A percentile compares a stretch with the other conserved stretches of the same genome.
These are phyloP conservation scores for Mycothermus thermophilus DNA, from an alignment of 495 filamentous ascomycete species.

Conservation along the genomic window DNA sequence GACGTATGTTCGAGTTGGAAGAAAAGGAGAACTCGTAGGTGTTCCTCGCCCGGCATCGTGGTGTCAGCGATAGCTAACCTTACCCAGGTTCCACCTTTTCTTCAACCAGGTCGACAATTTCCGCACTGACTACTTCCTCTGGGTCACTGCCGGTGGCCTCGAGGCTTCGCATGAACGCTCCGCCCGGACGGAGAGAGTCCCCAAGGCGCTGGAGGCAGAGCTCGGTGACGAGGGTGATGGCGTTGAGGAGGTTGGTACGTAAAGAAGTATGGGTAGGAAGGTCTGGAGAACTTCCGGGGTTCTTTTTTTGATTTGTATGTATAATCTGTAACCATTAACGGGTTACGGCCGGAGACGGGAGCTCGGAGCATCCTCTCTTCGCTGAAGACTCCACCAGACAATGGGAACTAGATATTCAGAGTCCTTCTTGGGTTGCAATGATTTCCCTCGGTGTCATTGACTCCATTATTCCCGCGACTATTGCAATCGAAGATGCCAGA, in stretches of 20 bases:
- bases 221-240: conserved; percentile 27
- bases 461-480: too few relatives aligned
- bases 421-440: too few relatives aligned
- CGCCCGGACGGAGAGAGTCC: conserved; percentile 17
- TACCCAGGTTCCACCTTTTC: conserved; percentile 57
- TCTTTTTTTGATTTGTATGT: neutral
- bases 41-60: neutral
- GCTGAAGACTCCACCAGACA: too few relatives aligned
- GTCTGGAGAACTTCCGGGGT: too few relatives aligned
- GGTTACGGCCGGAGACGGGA: too few relatives aligned
- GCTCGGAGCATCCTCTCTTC: too few relatives aligned
- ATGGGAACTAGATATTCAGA: too few relatives aligned
- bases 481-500: too few relatives aligned
- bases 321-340: neutral
- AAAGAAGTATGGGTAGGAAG: too few relatives aligned
- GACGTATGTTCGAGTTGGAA: conserved; percentile 79
- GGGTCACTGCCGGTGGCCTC: conserved; percentile 53
- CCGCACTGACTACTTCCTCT: conserved; percentile 58
- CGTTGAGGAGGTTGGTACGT: conserved; percentile 20
- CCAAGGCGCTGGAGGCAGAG: conserved; percentile 21
- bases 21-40: conserved; percentile 62
- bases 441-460: too few relatives aligned
- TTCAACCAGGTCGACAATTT: conserved; percentile 78
- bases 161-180: conserved; percentile 34
- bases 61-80: conserved; percentile 2